Evolutionary conservation across 2,329 filamentous ascomycete genomes (phyloP).

Genomic region (Ophiognomonia clavigignenti-juglandacearum): DNA sequence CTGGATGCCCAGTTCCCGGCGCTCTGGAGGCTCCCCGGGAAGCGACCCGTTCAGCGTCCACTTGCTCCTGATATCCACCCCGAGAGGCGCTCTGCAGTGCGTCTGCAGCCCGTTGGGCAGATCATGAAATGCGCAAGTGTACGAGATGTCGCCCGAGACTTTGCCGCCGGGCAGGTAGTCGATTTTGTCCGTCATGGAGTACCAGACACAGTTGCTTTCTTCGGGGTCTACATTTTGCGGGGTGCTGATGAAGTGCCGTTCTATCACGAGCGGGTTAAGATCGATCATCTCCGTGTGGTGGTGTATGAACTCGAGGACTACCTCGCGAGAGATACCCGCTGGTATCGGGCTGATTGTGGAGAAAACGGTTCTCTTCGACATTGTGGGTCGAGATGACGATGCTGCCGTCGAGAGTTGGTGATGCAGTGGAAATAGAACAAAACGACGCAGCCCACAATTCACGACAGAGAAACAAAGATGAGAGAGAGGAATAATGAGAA

Average conservation of each 20-base stretch:
- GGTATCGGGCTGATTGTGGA: slow-evolving; percentile 78
- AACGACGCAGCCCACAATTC: no score
- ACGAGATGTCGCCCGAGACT: slow-evolving; percentile 63
- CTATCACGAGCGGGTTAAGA: slow-evolving; percentile 76
- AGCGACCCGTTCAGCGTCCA: slow-evolving; percentile 72
- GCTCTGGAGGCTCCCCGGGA: slow-evolving; percentile 63
- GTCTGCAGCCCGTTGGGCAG: slow-evolving; percentile 70
- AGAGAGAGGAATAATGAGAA: no score
- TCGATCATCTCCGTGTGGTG: slow-evolving; percentile 81
- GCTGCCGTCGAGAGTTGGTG: neutral
- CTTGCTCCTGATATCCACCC: slow-evolving; percentile 71
- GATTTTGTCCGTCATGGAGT: slow-evolving; percentile 72
- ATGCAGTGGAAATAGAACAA: no score
- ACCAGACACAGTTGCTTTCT: slow-evolving; percentile 72
- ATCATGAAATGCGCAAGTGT: slow-evolving; percentile 78
- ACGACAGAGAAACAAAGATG: no score
- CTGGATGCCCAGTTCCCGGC: slow-evolving; percentile 61
- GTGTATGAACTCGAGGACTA: slow-evolving; percentile 72
- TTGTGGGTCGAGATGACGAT: slow-evolving; percentile 24
- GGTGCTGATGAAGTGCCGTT: slow-evolving; percentile 62
- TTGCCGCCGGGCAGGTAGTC: slow-evolving; percentile 66
- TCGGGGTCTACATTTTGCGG: slow-evolving; percentile 63
- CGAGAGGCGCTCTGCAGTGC: slow-evolving; percentile 77
- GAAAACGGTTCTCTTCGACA: slow-evolving; percentile 68
- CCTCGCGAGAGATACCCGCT: slow-evolving; percentile 58